Base-by-base conservation (phyloP, 768 basidiomycete species). In the Lactifluus pinguis region DNA sequence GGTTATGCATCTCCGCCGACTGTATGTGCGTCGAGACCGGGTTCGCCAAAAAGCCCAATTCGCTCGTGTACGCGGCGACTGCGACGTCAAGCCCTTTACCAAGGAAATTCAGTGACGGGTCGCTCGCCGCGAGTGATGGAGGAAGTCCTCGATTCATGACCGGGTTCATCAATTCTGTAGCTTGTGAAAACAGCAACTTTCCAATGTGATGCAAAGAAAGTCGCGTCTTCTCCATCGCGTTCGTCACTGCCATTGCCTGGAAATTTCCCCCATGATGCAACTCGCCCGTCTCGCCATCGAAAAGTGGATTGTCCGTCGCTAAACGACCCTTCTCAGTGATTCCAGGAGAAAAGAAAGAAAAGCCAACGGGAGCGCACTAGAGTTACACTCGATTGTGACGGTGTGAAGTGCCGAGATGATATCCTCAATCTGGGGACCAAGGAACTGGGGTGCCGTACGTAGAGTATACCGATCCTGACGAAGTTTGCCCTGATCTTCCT, bases 1-100 rank as follows among this genome's bases (percentile, higher is more conserved):
- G 92, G 66, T 94, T 94, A 70, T 92, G 89, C 87, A 92, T 90
- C 74, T 94, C 91, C 1, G 91, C 91, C 4, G 86, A 87, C 68
- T 93, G 89, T 53, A 91, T 83, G 65, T 88, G 86, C 0, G 89
- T 89, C 5, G 86, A 87, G 10, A 93, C 90, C 0, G 92, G 90
- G 73, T 84, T 89, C n/a, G 87, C 91, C n/a, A 92, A 79, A 68
- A 80, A 86, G n/a, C 90, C 91, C 44, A 94, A 80, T 72, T 94
- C 92, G 49, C 86, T 79, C 2, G 85, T 80, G 69, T 94, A 93
- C 0, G 92, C 85, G 9, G 92, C 90, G 6, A 83, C 79, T 50
- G 85, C 87, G 61, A 94, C 93, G 65, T 94, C 92, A 39, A 92
- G 75, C 4, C 92, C 92, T 73, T 94, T 94, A 45, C 77, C 81